phyloP scores from a whole-genome alignment of 1,139 yeast species.

The Saccharomycopsis phalli region DNA sequence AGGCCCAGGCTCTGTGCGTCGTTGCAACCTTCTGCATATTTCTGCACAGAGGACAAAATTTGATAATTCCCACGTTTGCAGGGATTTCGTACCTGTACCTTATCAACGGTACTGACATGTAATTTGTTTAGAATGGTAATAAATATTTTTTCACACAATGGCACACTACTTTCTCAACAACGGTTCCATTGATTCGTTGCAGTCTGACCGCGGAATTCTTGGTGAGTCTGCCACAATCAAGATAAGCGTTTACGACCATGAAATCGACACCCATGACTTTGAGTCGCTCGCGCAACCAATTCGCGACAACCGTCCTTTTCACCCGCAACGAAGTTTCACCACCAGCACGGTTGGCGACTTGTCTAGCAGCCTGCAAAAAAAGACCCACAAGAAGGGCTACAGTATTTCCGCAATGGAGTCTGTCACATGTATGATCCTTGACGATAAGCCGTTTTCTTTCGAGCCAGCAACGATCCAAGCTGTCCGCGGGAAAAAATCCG shows the following conservation, averaged over 20 bases:
- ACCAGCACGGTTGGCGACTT: neutral
- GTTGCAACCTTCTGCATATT: too few species aligned
- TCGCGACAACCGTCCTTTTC: neutral
- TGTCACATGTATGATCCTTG: neutral
- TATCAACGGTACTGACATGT: too few species aligned
- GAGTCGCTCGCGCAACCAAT: neutral
- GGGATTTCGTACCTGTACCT: too few species aligned
- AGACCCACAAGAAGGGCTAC: neutral
- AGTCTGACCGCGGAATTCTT: constrained; percentile 10
- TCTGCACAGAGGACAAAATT: too few species aligned
- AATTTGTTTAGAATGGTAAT: too few species aligned
- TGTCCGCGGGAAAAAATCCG: too few species aligned
- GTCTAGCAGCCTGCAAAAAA: neutral
- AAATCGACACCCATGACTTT: neutral
- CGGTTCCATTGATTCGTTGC: constrained; percentile 13
- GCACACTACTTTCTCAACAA: neutral
- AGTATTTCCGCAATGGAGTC: neutral
- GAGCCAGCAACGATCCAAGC: neutral
- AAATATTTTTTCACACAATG: too few species aligned
- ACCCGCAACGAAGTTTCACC: neutral
- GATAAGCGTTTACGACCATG: constrained; percentile 10
- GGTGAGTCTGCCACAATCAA: constrained; percentile 8
- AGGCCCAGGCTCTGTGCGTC: too few species aligned
- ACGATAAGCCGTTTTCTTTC: neutral
- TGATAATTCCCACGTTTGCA: too few species aligned